Conservation (phyloP, 495 filamentous ascomycete species). For the Trichocladium uniseriatum region DNA sequence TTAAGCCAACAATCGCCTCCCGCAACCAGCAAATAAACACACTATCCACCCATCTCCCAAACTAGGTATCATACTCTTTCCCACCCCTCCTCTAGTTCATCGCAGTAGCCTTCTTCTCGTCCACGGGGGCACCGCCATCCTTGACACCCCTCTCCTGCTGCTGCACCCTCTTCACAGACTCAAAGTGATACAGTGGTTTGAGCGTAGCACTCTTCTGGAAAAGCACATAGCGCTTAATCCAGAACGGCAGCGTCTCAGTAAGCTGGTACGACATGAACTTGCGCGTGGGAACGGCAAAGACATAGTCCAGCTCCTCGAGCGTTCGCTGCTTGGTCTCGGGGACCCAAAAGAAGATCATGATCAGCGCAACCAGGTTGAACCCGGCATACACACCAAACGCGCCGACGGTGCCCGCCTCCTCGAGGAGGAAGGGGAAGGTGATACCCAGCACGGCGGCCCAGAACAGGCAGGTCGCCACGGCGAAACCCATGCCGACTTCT, state of each 20-base stretch:
- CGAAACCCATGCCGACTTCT: slow-evolving; percentile 65
- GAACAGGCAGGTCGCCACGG: slow-evolving; percentile 59
- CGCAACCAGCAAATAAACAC: no score
- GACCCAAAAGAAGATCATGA: slow-evolving; percentile 60
- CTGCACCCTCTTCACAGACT: slow-evolving; percentile 3
- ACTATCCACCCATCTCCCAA: no score
- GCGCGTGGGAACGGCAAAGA: slow-evolving; percentile 63
- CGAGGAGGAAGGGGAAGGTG: slow-evolving; percentile 57
- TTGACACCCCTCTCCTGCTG: no score
- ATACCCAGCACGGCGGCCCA: slow-evolving; percentile 58
- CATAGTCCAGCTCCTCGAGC: slow-evolving; percentile 74
- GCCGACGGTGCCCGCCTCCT: slow-evolving; percentile 40
- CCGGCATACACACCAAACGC: slow-evolving; percentile 54
- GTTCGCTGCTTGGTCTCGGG: slow-evolving; percentile 61
- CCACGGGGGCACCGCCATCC: not conserved
- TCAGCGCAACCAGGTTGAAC: slow-evolving; percentile 52
- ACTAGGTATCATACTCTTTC: no score
- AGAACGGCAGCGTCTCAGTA: slow-evolving; percentile 54
- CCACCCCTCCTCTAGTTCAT: no score
- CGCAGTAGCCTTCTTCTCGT: not conserved
- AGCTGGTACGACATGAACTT: slow-evolving; percentile 58
- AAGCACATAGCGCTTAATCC: slow-evolving; percentile 58
- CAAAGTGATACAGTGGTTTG: slow-evolving; percentile 56
- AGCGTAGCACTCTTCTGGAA: slow-evolving; percentile 43
- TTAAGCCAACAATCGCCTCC: no score